Base-by-base conservation (phyloP, 495 filamentous ascomycete species). In the Oidiodendron maius region DNA sequence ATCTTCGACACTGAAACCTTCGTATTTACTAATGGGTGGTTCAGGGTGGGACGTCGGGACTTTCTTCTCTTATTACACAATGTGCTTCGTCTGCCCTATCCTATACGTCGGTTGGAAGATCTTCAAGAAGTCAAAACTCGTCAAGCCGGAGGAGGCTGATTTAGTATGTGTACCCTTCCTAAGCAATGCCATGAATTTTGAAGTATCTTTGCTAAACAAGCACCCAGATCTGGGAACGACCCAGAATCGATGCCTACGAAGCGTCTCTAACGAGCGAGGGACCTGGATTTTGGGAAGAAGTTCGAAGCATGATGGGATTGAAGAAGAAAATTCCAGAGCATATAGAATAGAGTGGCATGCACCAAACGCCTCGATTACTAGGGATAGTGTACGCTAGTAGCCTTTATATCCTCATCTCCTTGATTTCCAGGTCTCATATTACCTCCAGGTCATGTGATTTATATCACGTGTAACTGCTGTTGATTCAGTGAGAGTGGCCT, bases 41-140 rank as follows among this genome's bases (percentile, higher is more conserved):
- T 15, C 13, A 42, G 86, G 86, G 72, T 90, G 87, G 87, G 71
- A 83, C 39, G 54, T 90, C 5, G 71, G 85, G 1, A 84, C 75
- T 0, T 91, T 93, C 53, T 64, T 93, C 28, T 89, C 89, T 63
- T 86, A 82, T 21, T 81, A 87, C 55, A 80, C 78, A 10, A 87
- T 86, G 78, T 76, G 87, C 22, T 72, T 69, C 6, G 61, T 86
- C n/a, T 81, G 79, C 47, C 86, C 86, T 0, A 45, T 84, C 1
- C 65, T 91, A 0, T 89, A 76, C 48, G 32, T 89, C 22, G 71
- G 71, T 12, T 93, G 82, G 80, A 93, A 93, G 59, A 1, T 87
- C 20, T 40, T 80, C 41, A 81, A 86, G 50, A 74, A 66, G 52
- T 86, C 86, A 0, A 75, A 69, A 36, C 66, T 81, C 44, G 60